Evolutionary conservation across 805 yeast species (phyloP).

Genomic region (Debaryomyces tyrocola): DNA sequence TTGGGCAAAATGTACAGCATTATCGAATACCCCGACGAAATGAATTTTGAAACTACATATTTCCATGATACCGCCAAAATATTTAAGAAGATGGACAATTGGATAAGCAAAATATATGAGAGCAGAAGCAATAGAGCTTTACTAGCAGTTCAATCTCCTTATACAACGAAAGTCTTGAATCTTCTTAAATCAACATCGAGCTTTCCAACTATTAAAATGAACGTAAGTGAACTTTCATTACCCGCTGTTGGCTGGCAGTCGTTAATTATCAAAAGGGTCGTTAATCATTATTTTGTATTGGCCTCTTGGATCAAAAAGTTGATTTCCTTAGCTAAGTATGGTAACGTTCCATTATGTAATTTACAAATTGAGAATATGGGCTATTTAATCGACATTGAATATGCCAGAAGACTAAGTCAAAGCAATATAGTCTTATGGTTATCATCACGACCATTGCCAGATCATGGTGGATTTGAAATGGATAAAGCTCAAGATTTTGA

Average conservation of each 20-base stretch:
- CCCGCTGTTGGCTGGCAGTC: slow-evolving; percentile 86
- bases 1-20: slow-evolving; percentile 42
- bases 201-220: slow-evolving; percentile 65
- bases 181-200: slow-evolving; percentile 48
- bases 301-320: slow-evolving; percentile 73
- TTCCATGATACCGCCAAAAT: slow-evolving; percentile 56
- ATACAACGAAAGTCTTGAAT: slow-evolving; percentile 44
- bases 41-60: slow-evolving; percentile 56
- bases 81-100: slow-evolving; percentile 56
- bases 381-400: slow-evolving; percentile 79
- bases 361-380: slow-evolving; percentile 74
- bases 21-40: slow-evolving; percentile 51
- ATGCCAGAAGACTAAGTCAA: slow-evolving; percentile 71
- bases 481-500: slow-evolving; percentile 60
- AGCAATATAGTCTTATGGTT: slow-evolving; percentile 87
- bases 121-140: slow-evolving; percentile 61
- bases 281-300: slow-evolving; percentile 69
- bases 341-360: slow-evolving; percentile 86
- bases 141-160: slow-evolving; percentile 75
- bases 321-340: slow-evolving; percentile 63
- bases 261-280: slow-evolving; percentile 59
- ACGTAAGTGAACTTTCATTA: slow-evolving; percentile 54
- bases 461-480: slow-evolving; percentile 77
- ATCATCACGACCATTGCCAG: slow-evolving; percentile 80
- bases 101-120: slow-evolving; percentile 57